Base-by-base conservation (phyloP, 202 grass and related monocot species). In the Bolboschoenoplectus hybrid region DNA sequence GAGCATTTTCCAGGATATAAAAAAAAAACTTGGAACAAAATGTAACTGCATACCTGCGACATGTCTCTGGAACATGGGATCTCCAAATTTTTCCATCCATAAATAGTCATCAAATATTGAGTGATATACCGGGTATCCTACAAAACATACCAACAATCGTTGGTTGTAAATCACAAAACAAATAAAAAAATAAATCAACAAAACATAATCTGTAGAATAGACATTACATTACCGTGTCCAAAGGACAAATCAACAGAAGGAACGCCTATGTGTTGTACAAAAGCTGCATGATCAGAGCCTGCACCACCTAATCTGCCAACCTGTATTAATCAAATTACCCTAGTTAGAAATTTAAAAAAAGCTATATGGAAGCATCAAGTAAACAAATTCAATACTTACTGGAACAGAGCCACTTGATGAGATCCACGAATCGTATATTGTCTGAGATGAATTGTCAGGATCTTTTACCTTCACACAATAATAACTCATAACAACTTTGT, bases 61-160 rank as follows among this genome's bases (percentile, higher is more conserved):
- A 86, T 97, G 91, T 83, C 91, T 88, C 73, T 71, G 90, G 85
- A 97, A 97, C 55, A 88, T 85, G 32, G 95, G 95, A 83, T 97
- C 95, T 64, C 84, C 95, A 32, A 93, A 97, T 87, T 95, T 97
- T 49, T 84, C 88, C 93, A 97, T 92, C 95, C 95, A 98, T 6
- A 92, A 50, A 7, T 89, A 95, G 69, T 94, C 93, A 85, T 98
- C 96, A 36, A 93, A 98, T n/a, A 98, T 43, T 39, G 96, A 91
- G 67, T 98, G 96, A 81, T 98, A 95, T 80, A 95, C 93, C 0
- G 93, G 96, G 79, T 95, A 94, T 63, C 85, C 96, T 90, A 79
- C 49, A 81, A 82, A 26, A 67, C 4, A 51, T 39, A 45, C 43
- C 40, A 85, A 49, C 43, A 14, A 55, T 17, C 40, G 3, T n/a